These are phyloP conservation scores for Plantago elongata DNA, from an alignment of 257 asterid genomes.

Conservation along the genomic window DNA sequence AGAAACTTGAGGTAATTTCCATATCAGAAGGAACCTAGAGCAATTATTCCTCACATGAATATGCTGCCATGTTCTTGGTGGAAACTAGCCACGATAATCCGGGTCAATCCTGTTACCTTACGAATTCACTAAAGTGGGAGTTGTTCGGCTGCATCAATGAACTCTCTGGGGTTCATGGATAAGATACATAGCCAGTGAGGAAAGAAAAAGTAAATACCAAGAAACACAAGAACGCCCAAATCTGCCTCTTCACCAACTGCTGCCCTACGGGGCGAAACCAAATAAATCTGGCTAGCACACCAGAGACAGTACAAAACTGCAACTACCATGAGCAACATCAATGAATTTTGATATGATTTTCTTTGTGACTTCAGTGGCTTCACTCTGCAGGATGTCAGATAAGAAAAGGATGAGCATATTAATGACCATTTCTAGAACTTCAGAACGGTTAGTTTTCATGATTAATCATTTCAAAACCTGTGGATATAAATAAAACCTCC, in stretches of 20 bases:
- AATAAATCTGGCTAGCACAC: slow-evolving; percentile 76
- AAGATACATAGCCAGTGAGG: slow-evolving; percentile 68
- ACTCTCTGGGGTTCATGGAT: slow-evolving; percentile 69
- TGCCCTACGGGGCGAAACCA: slow-evolving; percentile 65
- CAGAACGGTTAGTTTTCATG: background rate
- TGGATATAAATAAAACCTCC: slow-evolving; percentile 70
- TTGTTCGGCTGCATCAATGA: slow-evolving; percentile 29
- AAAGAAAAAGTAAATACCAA: slow-evolving; percentile 58
- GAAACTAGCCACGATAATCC: background rate
- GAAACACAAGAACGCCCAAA: slow-evolving; percentile 74
- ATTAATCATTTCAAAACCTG: slow-evolving; percentile 32
- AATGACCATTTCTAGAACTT: slow-evolving; percentile 3
- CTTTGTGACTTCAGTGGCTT: slow-evolving; percentile 39
- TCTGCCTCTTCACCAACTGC: slow-evolving; percentile 96
- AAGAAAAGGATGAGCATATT: slow-evolving; percentile 2
- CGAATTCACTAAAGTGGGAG: slow-evolving; percentile 39
- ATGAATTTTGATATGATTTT: slow-evolving; percentile 34
- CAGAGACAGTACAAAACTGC: slow-evolving; percentile 57
- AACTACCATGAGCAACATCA: slow-evolving; percentile 36
- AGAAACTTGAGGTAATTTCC: too few relatives aligned
- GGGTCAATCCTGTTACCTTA: background rate
- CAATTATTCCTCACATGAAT: too few relatives aligned
- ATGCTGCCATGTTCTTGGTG: too few relatives aligned
- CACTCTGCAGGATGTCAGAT: slow-evolving; percentile 35
- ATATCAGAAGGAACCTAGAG: too few relatives aligned